Percentiles rank a stretch among this genome's conserved stretches.
These are phyloP conservation scores for Hanseniaspora hatyaiensis DNA, from an alignment of 805 yeast species.

Conservation along the genomic window DNA sequence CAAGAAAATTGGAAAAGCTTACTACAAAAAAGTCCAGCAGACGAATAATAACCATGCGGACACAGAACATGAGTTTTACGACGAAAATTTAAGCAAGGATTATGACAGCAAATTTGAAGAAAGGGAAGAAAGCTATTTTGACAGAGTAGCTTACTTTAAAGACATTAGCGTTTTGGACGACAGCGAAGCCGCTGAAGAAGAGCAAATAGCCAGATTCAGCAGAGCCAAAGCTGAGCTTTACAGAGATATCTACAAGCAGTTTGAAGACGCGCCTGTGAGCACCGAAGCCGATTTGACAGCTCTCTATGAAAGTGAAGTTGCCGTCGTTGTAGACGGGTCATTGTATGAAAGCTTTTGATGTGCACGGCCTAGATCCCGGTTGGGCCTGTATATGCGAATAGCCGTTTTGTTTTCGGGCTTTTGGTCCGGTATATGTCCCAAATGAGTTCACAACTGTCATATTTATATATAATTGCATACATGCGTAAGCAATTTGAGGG, in stretches of 20 bases:
- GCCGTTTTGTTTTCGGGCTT: too few species aligned
- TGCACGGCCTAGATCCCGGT: too few species aligned
- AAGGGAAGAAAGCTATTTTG: background rate
- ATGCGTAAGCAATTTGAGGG: too few species aligned
- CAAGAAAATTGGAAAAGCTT: conserved; percentile 6
- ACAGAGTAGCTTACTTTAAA: background rate
- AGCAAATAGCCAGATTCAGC: background rate
- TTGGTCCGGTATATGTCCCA: too few species aligned
- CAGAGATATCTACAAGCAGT: background rate
- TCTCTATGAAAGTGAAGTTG: background rate
- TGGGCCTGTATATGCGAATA: too few species aligned
- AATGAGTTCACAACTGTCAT: too few species aligned
- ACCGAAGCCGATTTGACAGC: too few species aligned
- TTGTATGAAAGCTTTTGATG: too few species aligned
- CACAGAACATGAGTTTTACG: background rate
- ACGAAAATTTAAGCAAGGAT: background rate
- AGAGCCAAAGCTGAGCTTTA: background rate
- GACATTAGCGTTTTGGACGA: background rate
- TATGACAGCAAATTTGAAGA: conserved; percentile 1
- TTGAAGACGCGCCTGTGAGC: background rate
- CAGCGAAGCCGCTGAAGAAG: background rate
- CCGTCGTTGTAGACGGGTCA: background rate
- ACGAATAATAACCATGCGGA: background rate
- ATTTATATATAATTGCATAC: too few species aligned
- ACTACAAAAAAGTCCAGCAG: background rate